phyloP scores from a whole-genome alignment of 768 basidiomycete genomes.

The Tricholoma terreum region DNA sequence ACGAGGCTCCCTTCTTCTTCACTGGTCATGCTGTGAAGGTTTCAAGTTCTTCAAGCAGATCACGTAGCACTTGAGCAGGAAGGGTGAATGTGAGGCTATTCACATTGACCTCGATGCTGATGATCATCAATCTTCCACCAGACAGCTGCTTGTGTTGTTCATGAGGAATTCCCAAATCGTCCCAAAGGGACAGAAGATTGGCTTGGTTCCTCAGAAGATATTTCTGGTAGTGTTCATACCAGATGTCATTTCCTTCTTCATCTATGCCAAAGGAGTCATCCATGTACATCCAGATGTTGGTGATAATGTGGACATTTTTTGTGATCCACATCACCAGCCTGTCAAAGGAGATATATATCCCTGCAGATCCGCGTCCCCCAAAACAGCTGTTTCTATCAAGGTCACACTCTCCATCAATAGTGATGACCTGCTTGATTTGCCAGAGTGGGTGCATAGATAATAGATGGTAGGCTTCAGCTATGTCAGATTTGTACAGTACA shows the following conservation, averaged over 20 bases:
- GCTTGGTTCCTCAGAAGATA: slow-evolving; percentile 2
- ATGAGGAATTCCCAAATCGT: slow-evolving; percentile 38
- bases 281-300: neutral
- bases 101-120: too few species aligned
- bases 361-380: too few species aligned
- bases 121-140: slow-evolving; percentile 18
- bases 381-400: too few species aligned
- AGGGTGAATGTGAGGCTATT: too few species aligned
- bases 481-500: slow-evolving; percentile 34
- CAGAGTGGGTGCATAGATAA: slow-evolving; percentile 29
- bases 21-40: too few species aligned
- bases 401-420: slow-evolving; percentile 21
- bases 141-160: slow-evolving; percentile 36
- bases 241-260: neutral
- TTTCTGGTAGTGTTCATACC: neutral
- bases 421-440: slow-evolving; percentile 30
- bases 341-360: too few species aligned
- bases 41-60: neutral
- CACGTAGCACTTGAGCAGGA: neutral
- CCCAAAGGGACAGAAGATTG: slow-evolving; percentile 33
- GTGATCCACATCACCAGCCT: too few species aligned
- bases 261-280: neutral
- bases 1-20: neutral
- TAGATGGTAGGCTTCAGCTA: slow-evolving; percentile 30
- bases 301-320: neutral